phyloP scores from a whole-genome alignment of 495 filamentous ascomycete species.

The Aspergillus affinis region DNA sequence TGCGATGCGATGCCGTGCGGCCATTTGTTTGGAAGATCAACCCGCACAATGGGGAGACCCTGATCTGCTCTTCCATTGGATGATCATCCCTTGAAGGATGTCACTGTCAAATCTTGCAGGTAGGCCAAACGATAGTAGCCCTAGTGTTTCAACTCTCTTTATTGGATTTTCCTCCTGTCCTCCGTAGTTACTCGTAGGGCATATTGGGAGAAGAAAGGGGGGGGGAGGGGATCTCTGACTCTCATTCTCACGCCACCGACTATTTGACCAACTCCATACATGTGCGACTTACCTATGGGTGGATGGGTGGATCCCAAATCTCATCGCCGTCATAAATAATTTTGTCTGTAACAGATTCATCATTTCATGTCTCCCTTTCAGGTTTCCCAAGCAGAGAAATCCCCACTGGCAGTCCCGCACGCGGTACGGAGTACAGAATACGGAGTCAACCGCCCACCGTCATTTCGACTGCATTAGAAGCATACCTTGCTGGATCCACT shows the following conservation, averaged over 20 bases:
- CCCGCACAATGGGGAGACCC: background rate
- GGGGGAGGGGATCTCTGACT: background rate
- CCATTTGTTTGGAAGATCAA: background rate
- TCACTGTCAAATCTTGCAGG: constrained; percentile 20
- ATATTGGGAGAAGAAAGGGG: constrained; percentile 8
- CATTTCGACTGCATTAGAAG: background rate
- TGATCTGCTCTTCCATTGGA: constrained; percentile 20
- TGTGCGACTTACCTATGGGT: constrained; percentile 5
- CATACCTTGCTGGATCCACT: background rate
- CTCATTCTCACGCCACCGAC: background rate
- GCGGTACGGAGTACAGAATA: constrained; percentile 4
- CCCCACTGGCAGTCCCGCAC: constrained; percentile 21
- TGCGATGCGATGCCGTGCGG: background rate
- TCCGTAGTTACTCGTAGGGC: background rate
- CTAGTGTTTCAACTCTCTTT: constrained; percentile 4
- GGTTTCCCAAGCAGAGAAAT: background rate
- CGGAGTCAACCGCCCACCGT: constrained; percentile 12
- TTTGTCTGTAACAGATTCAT: constrained; percentile 11
- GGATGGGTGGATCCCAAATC: constrained; percentile 7
- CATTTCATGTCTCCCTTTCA: constrained; percentile 1
- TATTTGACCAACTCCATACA: background rate
- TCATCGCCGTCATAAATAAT: background rate
- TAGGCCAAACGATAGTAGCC: constrained; percentile 4
- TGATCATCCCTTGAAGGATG: constrained; percentile 17
- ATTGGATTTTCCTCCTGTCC: background rate